These are phyloP conservation scores for Picea glauca DNA, from an alignment of 75 land plant genomes.

Conservation along the genomic window DNA sequence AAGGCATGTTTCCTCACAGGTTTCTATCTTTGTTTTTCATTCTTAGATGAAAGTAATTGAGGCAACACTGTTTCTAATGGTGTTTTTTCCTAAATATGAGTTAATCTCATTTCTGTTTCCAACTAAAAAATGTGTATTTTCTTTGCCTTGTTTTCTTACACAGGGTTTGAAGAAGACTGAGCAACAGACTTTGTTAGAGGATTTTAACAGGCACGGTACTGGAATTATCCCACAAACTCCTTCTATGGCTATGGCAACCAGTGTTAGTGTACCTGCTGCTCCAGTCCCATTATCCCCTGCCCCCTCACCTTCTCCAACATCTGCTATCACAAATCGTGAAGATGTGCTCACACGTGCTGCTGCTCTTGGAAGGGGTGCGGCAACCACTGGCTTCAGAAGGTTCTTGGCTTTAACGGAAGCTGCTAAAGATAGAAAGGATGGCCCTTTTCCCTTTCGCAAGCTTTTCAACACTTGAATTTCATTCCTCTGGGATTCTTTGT, in stretches of 20 bases:
- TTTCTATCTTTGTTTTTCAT: not conserved
- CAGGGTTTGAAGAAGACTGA: slow-evolving; percentile 95
- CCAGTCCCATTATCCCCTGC: slow-evolving; percentile 17
- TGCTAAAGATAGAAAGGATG: slow-evolving; percentile 94
- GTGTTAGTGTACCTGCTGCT: slow-evolving; percentile 12
- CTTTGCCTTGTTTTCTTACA: not conserved
- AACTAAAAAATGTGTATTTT: not conserved
- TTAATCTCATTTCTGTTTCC: not conserved
- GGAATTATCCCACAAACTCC: slow-evolving; percentile 34
- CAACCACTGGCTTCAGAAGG: slow-evolving; percentile 87
- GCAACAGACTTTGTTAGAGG: slow-evolving; percentile 87
- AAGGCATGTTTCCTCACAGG: slow-evolving; percentile 46
- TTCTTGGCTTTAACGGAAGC: slow-evolving; percentile 93
- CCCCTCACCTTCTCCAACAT: slow-evolving; percentile 15
- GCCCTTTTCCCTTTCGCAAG: slow-evolving; percentile 71
- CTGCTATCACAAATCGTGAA: slow-evolving; percentile 52
- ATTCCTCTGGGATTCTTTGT: not conserved
- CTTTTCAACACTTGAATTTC: slow-evolving; percentile 61
- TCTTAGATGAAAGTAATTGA: not conserved
- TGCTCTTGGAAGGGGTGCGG: slow-evolving; percentile 94
- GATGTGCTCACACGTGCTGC: slow-evolving; percentile 92
- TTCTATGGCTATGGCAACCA: slow-evolving; percentile 20
- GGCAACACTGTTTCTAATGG: not conserved
- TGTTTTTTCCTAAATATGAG: not conserved
- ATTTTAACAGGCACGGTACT: slow-evolving; percentile 64